A percentile compares a stretch with the other conserved stretches of the same genome.
These are phyloP conservation scores for Cochlearia excelsa DNA, from an alignment of 345 rosid species.

Conservation along the genomic window DNA sequence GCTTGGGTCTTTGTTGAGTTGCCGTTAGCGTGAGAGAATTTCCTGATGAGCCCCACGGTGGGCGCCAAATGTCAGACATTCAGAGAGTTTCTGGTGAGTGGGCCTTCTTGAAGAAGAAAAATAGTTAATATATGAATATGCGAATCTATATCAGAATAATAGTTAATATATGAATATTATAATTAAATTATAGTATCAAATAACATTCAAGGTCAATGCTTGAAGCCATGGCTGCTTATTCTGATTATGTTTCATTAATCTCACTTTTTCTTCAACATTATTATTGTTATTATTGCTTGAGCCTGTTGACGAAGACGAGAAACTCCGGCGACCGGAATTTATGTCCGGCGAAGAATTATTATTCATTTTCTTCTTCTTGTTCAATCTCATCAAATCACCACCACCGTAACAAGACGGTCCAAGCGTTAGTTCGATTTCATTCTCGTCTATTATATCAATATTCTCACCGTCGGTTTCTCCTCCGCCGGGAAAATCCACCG, in stretches of 20 bases:
- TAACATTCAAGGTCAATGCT: constrained; percentile 70
- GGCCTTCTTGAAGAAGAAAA: no score
- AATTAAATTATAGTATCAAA: constrained; percentile 31
- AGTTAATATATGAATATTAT: constrained; percentile 24
- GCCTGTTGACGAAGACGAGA: constrained; percentile 76
- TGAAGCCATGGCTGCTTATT: constrained; percentile 75
- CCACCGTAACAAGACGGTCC: constrained; percentile 55
- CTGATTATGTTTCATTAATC: constrained; percentile 47
- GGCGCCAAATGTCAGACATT: no score
- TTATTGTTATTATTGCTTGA: constrained; percentile 47
- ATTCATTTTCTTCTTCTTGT: constrained; percentile 38
- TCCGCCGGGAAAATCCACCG: constrained; percentile 14
- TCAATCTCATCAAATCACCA: constrained; percentile 28
- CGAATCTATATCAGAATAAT: constrained; percentile 29
- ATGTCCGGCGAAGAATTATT: constrained; percentile 27
- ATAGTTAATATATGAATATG: no score
- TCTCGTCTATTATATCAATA: constrained; percentile 60
- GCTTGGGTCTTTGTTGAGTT: no score
- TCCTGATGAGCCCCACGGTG: no score
- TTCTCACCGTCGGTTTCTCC: constrained; percentile 38
- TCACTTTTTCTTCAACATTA: constrained; percentile 50
- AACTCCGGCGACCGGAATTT: constrained; percentile 53
- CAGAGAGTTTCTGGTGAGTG: no score
- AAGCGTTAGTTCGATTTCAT: constrained; percentile 79
- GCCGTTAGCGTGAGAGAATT: no score